These are phyloP conservation scores for Rutstroemia sp. DNA, from an alignment of 2,329 filamentous ascomycete species.

Conservation along the genomic window DNA sequence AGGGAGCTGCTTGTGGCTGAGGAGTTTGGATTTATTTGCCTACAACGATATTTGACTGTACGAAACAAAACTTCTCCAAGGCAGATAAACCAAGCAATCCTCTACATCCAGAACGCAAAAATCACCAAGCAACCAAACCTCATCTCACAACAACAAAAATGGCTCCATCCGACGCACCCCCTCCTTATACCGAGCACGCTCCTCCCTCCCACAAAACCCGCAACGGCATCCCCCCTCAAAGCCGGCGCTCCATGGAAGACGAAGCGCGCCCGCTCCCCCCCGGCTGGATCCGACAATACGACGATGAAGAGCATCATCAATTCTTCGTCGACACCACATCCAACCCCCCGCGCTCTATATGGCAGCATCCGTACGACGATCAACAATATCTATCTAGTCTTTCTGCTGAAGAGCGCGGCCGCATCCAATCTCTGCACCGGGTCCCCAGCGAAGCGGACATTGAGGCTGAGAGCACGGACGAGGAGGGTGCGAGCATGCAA, in stretches of 20 bases:
- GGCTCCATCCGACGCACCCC: slow-evolving; percentile 23
- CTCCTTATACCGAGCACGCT: slow-evolving; percentile 30
- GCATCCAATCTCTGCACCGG: slow-evolving; percentile 33
- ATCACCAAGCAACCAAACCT: too few species aligned
- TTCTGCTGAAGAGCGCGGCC: slow-evolving; percentile 40
- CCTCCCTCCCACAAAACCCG: slow-evolving; percentile 29
- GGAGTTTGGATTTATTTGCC: too few species aligned
- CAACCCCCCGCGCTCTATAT: slow-evolving; percentile 49
- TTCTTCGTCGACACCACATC: slow-evolving; percentile 54
- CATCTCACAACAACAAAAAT: neutral
- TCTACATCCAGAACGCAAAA: too few species aligned
- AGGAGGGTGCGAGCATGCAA: slow-evolving; percentile 33
- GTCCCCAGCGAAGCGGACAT: slow-evolving; percentile 33
- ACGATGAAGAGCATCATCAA: slow-evolving; percentile 46
- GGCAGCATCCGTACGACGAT: slow-evolving; percentile 56
- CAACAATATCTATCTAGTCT: slow-evolving; percentile 43
- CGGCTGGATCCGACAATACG: slow-evolving; percentile 52
- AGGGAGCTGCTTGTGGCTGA: too few species aligned
- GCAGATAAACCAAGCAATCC: too few species aligned
- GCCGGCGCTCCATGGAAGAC: slow-evolving; percentile 55
- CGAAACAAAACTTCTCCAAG: too few species aligned
- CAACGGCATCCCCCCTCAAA: slow-evolving; percentile 45
- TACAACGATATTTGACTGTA: too few species aligned
- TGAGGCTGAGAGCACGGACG: slow-evolving; percentile 38
- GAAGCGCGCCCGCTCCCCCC: slow-evolving; percentile 45